phyloP scores from a whole-genome alignment of 441 rosid species.

The Kokia cookei region DNA sequence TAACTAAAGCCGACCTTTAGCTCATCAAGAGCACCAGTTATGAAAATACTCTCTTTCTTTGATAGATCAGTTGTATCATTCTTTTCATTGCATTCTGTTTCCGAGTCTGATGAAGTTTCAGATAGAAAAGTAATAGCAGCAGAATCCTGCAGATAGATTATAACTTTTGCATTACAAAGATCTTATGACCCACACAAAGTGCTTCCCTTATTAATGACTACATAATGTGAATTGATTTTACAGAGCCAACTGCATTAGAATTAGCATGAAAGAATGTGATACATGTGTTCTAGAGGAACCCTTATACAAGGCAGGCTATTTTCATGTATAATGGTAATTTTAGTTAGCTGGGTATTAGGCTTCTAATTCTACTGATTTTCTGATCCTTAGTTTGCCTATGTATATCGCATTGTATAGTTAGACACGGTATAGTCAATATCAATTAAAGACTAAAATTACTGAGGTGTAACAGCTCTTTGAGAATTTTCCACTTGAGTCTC shows the following conservation, averaged over 20 bases:
- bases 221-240: neutral
- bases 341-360: neutral
- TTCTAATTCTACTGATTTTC: neutral
- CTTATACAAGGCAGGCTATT: neutral
- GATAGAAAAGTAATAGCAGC: conserved; percentile 82
- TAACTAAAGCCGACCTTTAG: conserved; percentile 77
- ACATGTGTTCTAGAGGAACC: neutral
- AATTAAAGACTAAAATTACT: neutral
- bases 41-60: conserved; percentile 56
- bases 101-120: conserved; percentile 88
- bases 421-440: neutral
- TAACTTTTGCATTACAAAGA: conserved; percentile 1
- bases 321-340: neutral
- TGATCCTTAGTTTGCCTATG: neutral
- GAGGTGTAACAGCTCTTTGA: neutral
- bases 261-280: neutral
- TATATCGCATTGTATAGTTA: neutral
- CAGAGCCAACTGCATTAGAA: neutral
- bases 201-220: neutral
- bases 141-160: conserved; percentile 49
- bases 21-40: conserved; percentile 93
- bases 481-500: neutral
- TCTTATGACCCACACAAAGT: neutral
- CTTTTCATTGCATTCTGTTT: conserved; percentile 40
- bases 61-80: conserved; percentile 33